phyloP scores from a whole-genome alignment of 2,329 filamentous ascomycete genomes.

The Ophiocordyceps camponoti-rufipedis region DNA sequence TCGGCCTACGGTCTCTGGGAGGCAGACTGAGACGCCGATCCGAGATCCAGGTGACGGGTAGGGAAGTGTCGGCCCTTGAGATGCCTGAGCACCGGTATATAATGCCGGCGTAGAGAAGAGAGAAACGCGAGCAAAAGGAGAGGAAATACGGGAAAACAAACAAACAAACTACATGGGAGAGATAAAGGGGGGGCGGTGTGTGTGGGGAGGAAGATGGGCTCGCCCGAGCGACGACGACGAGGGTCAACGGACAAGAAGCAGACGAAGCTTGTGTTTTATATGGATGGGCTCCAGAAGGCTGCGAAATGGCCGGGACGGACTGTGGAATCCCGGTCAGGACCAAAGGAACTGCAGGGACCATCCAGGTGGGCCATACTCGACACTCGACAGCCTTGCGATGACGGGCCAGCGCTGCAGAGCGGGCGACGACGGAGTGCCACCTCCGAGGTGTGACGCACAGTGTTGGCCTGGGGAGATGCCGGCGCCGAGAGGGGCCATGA shows the following conservation, averaged over 20 bases:
- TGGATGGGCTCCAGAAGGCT: slow-evolving; percentile 1
- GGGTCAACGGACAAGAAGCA: not conserved
- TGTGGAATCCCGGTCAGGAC: slow-evolving; percentile 1
- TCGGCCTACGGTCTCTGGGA: not conserved
- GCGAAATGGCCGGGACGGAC: not conserved
- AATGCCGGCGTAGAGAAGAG: not conserved
- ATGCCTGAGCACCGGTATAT: not conserved
- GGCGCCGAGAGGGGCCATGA: not conserved
- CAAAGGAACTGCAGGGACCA: slow-evolving; percentile 2
- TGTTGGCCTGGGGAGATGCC: not conserved
- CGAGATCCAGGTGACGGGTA: not conserved
- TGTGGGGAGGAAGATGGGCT: not conserved
- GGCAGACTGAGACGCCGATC: not conserved
- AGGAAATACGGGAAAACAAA: not conserved
- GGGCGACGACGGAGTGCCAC: not conserved
- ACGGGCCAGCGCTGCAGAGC: not conserved
- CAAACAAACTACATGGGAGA: not conserved
- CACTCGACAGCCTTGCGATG: not conserved
- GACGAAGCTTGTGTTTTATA: slow-evolving; percentile 1
- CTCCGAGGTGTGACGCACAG: not conserved
- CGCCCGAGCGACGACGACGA: not conserved
- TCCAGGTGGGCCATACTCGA: not conserved
- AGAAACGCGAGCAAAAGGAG: not conserved
- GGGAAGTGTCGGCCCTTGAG: not conserved
- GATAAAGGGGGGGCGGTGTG: not conserved